Base-by-base conservation (phyloP, 2,329 filamentous ascomycete species). In the Paraphoma sp. region DNA sequence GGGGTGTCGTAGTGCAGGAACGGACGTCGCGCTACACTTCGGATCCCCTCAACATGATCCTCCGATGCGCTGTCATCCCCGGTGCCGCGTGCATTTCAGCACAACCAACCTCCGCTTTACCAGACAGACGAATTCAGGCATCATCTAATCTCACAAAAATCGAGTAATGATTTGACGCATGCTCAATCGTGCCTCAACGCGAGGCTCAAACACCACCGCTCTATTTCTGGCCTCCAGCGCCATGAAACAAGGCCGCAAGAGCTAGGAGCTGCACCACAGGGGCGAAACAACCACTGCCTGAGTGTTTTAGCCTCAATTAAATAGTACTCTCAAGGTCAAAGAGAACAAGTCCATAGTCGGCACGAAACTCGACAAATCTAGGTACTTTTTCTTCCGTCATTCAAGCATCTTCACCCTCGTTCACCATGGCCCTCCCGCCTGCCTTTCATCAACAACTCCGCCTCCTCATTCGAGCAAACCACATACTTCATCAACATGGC, bases 401-500 rank as follows among this genome's bases (percentile, higher is more conserved):
- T 8, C 36, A 16, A 51, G 38, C 12, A 2, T 36, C 40, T 23
- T 1, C 29, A 47, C 4, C 33, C 45, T 12, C 30, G 33, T 6
- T n/a, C 4, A 51, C 28, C 33, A 61, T 55, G 50, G 47, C 40
- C 9, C 51, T 64, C 1, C 65, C 64, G 3, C 53, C 56, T 1
- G 47, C 48, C 2, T 62, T 69, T 18, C 59, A 59, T 9, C 60
- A 67, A 38, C 53, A 56, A 10, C 57, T 69, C 41, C 65, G 67
- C 36, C 53, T 69, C 31, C 54, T 69, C 30, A 68, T 69, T 16
- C 67, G 67, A 36, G 67, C 63, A 48, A 78, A 79, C 56, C 82
- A 84, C 63, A 84, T 85, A 46, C 76, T 85, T 0, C 81, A 84
- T 64, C 69, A 81, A 45, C 77, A 84, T 31, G 68, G 69, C 48